A percentile compares a stretch with the other conserved stretches of the same genome.
Evolutionary conservation across 202 grass and related monocot genomes (phyloP).

Genomic region (Miscanthus sacchariflorus): DNA sequence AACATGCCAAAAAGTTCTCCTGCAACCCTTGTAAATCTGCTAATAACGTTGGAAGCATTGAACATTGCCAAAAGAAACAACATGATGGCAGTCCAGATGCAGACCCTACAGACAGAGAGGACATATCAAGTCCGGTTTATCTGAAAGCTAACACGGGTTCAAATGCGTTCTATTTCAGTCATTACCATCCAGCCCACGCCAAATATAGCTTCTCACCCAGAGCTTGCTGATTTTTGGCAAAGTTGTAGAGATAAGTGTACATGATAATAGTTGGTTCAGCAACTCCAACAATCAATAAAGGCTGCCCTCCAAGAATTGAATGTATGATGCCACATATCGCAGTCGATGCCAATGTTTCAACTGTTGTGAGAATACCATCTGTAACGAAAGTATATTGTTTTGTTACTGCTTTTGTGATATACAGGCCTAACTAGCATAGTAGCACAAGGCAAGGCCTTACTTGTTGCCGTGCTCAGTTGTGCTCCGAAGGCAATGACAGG

Average conservation of each 20-base stretch:
- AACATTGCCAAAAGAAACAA: slow-evolving; percentile 79
- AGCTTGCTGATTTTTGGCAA: slow-evolving; percentile 63
- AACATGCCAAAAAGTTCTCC: slow-evolving; percentile 98
- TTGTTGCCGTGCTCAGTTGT: slow-evolving; percentile 79
- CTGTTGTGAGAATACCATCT: slow-evolving; percentile 83
- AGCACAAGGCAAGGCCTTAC: slow-evolving; percentile 40
- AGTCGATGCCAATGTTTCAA: slow-evolving; percentile 88
- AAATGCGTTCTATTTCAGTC: slow-evolving; percentile 4
- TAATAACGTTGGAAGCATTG: slow-evolving; percentile 85
- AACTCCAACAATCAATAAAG: slow-evolving; percentile 89
- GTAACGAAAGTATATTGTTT: slow-evolving; percentile 6
- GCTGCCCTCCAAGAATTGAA: slow-evolving; percentile 89
- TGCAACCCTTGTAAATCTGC: slow-evolving; percentile 92
- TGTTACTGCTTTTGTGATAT: slow-evolving; percentile 10
- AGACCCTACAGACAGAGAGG: slow-evolving; percentile 68
- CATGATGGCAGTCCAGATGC: slow-evolving; percentile 92
- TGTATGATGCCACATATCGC: slow-evolving; percentile 90
- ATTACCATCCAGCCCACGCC: slow-evolving; percentile 95
- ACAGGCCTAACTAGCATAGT: slow-evolving; percentile 4
- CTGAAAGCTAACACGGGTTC: slow-evolving; percentile 27
- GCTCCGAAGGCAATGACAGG: slow-evolving; percentile 91
- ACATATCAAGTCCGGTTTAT: slow-evolving; percentile 29
- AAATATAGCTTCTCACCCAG: slow-evolving; percentile 77
- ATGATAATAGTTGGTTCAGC: slow-evolving; percentile 97
- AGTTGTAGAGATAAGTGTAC: slow-evolving; percentile 94